These are phyloP conservation scores for Globisporangium cystogenes DNA, from an alignment of 352 stramenopile species.

Conservation along the genomic window DNA sequence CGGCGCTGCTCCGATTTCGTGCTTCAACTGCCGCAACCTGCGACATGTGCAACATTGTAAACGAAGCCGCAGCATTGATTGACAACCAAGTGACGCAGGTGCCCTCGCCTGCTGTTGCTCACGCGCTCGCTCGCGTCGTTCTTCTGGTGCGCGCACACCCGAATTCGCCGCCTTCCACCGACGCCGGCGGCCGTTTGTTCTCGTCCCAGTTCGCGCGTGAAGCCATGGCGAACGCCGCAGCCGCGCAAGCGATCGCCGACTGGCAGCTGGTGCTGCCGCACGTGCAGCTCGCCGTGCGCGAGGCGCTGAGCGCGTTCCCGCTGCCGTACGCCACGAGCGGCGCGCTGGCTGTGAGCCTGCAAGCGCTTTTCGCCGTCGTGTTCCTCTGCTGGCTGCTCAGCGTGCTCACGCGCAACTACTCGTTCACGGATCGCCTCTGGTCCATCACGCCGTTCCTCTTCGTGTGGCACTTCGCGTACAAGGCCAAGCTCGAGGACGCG, in stretches of 20 bases:
- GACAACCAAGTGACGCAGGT: background rate
- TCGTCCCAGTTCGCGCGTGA: background rate
- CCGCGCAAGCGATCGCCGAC: slow-evolving; percentile 15
- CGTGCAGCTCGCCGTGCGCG: slow-evolving; percentile 20
- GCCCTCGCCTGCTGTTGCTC: background rate
- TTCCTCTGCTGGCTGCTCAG: slow-evolving; percentile 54
- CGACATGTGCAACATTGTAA: background rate
- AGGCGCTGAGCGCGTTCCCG: slow-evolving; percentile 26
- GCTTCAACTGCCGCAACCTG: no score
- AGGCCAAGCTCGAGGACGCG: slow-evolving; percentile 50
- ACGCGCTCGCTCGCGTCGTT: no score
- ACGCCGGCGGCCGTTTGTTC: background rate
- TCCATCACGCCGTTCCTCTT: slow-evolving; percentile 87
- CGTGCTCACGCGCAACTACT: slow-evolving; percentile 85
- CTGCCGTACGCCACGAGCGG: slow-evolving; percentile 32
- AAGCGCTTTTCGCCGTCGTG: slow-evolving; percentile 35
- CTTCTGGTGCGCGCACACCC: background rate
- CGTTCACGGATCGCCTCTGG: slow-evolving; percentile 92
- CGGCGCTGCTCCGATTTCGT: no score
- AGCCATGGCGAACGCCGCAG: background rate
- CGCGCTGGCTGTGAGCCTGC: slow-evolving; percentile 37
- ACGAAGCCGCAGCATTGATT: background rate
- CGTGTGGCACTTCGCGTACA: slow-evolving; percentile 71
- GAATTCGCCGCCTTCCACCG: background rate
- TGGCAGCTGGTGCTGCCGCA: slow-evolving; percentile 28